These are phyloP conservation scores for Trichoderma asperelloides DNA, from an alignment of 495 filamentous ascomycete genomes.

Conservation along the genomic window DNA sequence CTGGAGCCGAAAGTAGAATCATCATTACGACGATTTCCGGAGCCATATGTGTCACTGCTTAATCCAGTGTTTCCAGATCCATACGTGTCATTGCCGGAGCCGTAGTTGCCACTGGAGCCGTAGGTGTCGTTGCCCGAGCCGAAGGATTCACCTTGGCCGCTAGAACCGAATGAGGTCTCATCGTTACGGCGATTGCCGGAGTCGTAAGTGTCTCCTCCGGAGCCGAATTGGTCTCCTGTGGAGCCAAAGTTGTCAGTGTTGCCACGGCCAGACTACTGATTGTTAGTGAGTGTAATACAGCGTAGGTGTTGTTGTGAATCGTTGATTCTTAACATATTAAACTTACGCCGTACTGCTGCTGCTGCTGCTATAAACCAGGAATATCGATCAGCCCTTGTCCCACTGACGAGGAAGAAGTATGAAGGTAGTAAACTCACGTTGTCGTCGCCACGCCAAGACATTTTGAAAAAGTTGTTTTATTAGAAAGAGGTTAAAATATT, in stretches of 20 bases:
- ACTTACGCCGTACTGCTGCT: slow-evolving; percentile 2
- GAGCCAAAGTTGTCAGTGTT: not conserved
- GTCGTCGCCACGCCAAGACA: not conserved
- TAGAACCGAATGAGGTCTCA: slow-evolving; percentile 8
- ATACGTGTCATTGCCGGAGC: slow-evolving; percentile 15
- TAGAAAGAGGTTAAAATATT: not conserved
- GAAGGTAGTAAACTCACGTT: not conserved
- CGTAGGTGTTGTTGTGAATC: not conserved
- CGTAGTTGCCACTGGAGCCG: slow-evolving; percentile 20
- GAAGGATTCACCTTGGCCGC: slow-evolving; percentile 12
- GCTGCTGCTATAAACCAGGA: not conserved
- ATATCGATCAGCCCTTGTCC: not conserved
- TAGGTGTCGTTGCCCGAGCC: slow-evolving; percentile 14
- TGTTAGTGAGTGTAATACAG: not conserved
- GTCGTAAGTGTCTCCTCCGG: not conserved
- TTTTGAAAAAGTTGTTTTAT: not conserved
- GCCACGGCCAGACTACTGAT: not conserved
- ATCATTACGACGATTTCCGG: slow-evolving; percentile 6
- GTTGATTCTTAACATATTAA: not conserved
- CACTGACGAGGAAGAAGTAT: not conserved
- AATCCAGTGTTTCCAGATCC: slow-evolving; percentile 20
- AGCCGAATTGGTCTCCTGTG: not conserved
- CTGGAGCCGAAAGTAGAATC: slow-evolving; percentile 11
- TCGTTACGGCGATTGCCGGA: slow-evolving; percentile 14
- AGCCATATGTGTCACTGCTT: slow-evolving; percentile 25